These are phyloP conservation scores for Wickerhamiella cacticola DNA, from an alignment of 805 yeast genomes.

Conservation along the genomic window DNA sequence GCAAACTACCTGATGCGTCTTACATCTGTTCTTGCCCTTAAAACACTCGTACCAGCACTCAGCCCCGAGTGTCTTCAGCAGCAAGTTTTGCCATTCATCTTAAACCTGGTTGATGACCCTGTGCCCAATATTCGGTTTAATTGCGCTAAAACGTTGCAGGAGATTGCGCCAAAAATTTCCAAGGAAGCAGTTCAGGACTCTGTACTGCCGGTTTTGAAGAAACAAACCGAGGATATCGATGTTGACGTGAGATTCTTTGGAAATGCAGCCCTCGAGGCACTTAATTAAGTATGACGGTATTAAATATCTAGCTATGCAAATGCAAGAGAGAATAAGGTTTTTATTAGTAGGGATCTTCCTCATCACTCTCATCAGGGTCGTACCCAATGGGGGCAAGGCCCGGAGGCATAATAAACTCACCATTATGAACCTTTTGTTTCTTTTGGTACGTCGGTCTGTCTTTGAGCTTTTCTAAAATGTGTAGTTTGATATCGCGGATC, in stretches of 20 bases:
- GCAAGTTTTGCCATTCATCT: conserved; percentile 69
- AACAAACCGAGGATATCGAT: conserved; percentile 59
- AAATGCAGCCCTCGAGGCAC: conserved; percentile 42
- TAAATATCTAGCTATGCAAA: not conserved
- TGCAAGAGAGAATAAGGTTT: not conserved
- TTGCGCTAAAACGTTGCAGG: conserved; percentile 72
- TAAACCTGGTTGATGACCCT: conserved; percentile 57
- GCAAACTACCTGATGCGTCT: conserved; percentile 80
- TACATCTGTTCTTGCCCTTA: conserved; percentile 78
- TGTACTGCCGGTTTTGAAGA: conserved; percentile 53
- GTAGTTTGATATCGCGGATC: conserved; percentile 13
- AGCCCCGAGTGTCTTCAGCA: conserved; percentile 42
- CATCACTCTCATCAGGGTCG: conserved; percentile 22
- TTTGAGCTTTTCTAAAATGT: conserved; percentile 16
- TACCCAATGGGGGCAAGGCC: conserved; percentile 25
- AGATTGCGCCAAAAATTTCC: conserved; percentile 43
- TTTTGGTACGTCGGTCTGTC: conserved; percentile 17
- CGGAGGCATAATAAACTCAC: conserved; percentile 21
- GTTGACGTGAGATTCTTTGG: conserved; percentile 86
- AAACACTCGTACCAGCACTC: conserved; percentile 69
- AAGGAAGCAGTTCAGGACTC: conserved; percentile 34
- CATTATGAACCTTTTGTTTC: conserved; percentile 13
- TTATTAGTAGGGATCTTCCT: conserved; percentile 22
- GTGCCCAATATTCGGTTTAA: conserved; percentile 95
- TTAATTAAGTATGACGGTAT: conserved; percentile 18